A percentile compares a stretch with the other conserved stretches of the same genome.
phyloP scores from a whole-genome alignment of 805 yeast genomes.

The Kuraishia molischiana region DNA sequence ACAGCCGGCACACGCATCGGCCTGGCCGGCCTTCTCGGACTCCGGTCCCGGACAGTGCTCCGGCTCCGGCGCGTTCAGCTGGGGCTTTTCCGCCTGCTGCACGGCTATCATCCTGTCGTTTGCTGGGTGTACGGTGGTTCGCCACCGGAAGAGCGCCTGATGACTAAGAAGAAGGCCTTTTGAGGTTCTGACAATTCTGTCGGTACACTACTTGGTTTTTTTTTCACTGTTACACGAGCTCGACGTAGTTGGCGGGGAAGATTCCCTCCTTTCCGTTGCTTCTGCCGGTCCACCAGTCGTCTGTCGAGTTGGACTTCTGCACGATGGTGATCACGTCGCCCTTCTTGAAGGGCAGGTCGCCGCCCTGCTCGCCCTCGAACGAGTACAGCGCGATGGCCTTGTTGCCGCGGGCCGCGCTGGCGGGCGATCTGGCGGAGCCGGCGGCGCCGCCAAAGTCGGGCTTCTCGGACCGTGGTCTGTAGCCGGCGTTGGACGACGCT shows the following conservation, averaged over 20 bases:
- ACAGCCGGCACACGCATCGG: conserved; percentile 91
- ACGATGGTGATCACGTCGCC: conserved; percentile 88
- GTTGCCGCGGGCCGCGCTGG: conserved; percentile 28
- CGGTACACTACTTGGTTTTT: too few relatives aligned
- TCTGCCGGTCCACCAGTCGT: conserved; percentile 99
- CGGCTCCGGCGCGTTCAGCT: conserved; percentile 66
- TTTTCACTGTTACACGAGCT: conserved; percentile 47
- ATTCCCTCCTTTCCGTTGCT: conserved; percentile 79
- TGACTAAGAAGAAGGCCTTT: too few relatives aligned
- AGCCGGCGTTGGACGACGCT: conserved; percentile 16
- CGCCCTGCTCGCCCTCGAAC: conserved; percentile 88
- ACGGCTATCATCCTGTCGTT: conserved; percentile 5
- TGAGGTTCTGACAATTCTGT: too few relatives aligned
- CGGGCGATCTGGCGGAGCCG: conserved; percentile 11
- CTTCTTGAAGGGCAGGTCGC: conserved; percentile 86
- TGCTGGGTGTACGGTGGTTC: too few relatives aligned
- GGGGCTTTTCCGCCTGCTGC: conserved; percentile 4
- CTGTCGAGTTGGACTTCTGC: conserved; percentile 78
- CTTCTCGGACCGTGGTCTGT: conserved; percentile 21
- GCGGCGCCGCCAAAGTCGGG: conserved; percentile 20
- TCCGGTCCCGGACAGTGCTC: conserved; percentile 99
- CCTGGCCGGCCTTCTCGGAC: conserved; percentile 86
- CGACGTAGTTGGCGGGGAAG: conserved; percentile 96
- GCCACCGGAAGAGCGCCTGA: too few relatives aligned
- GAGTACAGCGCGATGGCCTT: conserved; percentile 87